A percentile compares a stretch with the other conserved stretches of the same genome.
Conservation (phyloP, 768 basidiomycete species). For the Boletus rubroflammeus region DNA sequence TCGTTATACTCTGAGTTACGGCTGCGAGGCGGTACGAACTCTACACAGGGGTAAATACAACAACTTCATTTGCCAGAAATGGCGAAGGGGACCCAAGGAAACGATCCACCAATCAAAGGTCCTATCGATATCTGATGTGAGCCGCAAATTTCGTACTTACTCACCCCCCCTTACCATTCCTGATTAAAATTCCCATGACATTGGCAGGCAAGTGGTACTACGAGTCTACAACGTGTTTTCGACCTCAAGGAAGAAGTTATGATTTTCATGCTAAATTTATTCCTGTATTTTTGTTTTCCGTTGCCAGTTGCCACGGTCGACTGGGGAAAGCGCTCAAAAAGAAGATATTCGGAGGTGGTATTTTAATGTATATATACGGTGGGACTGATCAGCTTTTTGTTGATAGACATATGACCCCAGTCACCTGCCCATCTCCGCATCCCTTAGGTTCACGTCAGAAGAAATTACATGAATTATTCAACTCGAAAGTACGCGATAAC, state of each 20-base stretch:
- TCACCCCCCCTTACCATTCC: neutral
- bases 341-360: neutral
- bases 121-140: neutral
- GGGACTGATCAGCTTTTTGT: neutral
- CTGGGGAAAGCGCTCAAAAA: neutral
- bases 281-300: neutral
- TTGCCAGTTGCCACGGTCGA: neutral
- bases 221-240: too few species aligned
- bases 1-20: neutral
- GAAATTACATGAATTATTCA: too few species aligned
- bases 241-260: neutral
- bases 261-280: neutral
- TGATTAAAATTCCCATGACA: neutral
- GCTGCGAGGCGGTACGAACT: neutral
- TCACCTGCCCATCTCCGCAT: neutral
- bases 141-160: neutral
- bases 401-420: neutral
- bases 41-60: neutral
- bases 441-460: neutral
- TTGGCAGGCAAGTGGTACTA: neutral
- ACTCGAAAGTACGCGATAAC: too few species aligned
- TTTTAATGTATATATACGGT: neutral
- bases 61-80: neutral
- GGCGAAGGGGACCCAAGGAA: neutral
- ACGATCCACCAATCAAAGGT: neutral